Percentiles rank a stretch among this genome's conserved stretches.
phyloP scores from a whole-genome alignment of 177 flowering plant genomes.

The Viscum album region DNA sequence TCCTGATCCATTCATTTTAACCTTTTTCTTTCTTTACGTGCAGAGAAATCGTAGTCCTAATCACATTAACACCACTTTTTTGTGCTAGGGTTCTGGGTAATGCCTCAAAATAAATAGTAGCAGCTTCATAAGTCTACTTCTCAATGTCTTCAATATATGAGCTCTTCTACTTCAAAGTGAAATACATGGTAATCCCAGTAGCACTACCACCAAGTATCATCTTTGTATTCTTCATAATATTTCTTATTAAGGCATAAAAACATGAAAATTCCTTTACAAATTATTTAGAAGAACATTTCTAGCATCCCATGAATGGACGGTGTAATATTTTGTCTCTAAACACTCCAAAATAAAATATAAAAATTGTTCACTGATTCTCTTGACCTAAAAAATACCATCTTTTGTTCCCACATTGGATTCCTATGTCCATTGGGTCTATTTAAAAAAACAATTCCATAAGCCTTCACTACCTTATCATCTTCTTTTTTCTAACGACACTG shows the following conservation, averaged over 20 bases:
- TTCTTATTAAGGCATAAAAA: slow-evolving; percentile 23
- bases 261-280: too few relatives aligned
- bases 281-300: slow-evolving; percentile 94
- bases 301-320: slow-evolving; percentile 79
- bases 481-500: slow-evolving; percentile 87
- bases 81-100: slow-evolving; percentile 90
- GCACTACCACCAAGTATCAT: slow-evolving; percentile 98
- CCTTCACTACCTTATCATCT: slow-evolving; percentile 92
- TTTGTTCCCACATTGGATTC: slow-evolving; percentile 93
- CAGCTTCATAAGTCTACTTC: slow-evolving; percentile 99
- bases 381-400: slow-evolving; percentile 88
- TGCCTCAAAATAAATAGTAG: slow-evolving; percentile 93
- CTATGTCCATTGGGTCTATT: slow-evolving; percentile 88
- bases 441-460: slow-evolving; percentile 80
- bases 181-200: slow-evolving; percentile 83
- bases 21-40: slow-evolving; percentile 99
- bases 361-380: slow-evolving; percentile 90
- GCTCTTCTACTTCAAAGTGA: slow-evolving; percentile 85
- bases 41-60: slow-evolving; percentile 82
- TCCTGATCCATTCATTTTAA: slow-evolving; percentile 88
- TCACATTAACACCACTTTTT: slow-evolving; percentile 93
- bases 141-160: slow-evolving; percentile 83
- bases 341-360: slow-evolving; percentile 84
- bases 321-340: slow-evolving; percentile 87
- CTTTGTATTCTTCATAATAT: slow-evolving; percentile 82